Base-by-base conservation (phyloP, 345 rosid species). In the Anacardium occidentale region DNA sequence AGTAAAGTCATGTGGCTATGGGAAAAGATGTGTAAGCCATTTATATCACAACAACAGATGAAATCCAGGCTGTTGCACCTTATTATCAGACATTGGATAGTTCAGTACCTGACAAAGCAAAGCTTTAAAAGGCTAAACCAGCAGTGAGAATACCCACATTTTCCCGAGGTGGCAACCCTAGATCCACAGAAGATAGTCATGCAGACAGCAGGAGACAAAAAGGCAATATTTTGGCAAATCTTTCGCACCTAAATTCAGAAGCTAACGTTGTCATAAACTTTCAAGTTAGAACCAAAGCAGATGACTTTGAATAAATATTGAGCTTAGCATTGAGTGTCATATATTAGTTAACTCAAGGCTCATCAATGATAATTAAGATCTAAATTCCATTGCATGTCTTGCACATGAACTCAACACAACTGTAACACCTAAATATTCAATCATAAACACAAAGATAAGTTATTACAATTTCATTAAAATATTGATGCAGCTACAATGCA, bases 131-230 rank as follows among this genome's bases (percentile, higher is more conserved):
- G 56, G 97, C 95, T 79, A 94, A 81, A 79, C 98, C 98, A 60
- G 87, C 75, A 8, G 93, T 88, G 74, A 94, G 89, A 72, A 94
- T 80, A 69, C 93, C 98, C 48, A 89, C 97, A 75, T 90, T 79
- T 79, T 91, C 95, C 98, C 97, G 90, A 32, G 95, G 98, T 34
- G 87, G 88, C 78, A 94, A 79, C 79, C 98, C 98, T 66, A 94
- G 83, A 85, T 92, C 97, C 24, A 90, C 51, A 29, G 97, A 92
- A 79, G 97, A 85, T 54, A 90, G 84, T 83, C 95, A 94, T 92
- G 89, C 97, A 89, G 68, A 88, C 54, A 40, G 97, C 98, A 59
- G 98, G 98, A 78, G 97, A 82, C 85, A 94, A 21, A 78, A 94
- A 94, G 68, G 88, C 90, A 81, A 94, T 84, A 50, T 93, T 77